phyloP scores from a whole-genome alignment of 352 stramenopile genomes.

The Phytophthora uliginosa region DNA sequence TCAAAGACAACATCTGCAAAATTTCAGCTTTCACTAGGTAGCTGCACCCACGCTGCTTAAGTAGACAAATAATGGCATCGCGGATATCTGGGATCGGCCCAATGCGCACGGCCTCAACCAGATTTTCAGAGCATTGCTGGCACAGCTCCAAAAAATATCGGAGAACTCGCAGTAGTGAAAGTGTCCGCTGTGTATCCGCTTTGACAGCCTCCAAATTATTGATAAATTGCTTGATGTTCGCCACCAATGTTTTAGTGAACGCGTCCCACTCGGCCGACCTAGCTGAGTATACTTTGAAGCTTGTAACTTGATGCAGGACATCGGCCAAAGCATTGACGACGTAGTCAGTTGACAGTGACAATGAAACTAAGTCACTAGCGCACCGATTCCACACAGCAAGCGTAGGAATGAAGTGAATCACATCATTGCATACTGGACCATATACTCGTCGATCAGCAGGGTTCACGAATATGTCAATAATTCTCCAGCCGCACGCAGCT shows the following conservation, averaged over 20 bases:
- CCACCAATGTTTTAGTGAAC: slow-evolving; percentile 58
- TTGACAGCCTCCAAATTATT: slow-evolving; percentile 28
- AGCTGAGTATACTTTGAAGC: slow-evolving; percentile 41
- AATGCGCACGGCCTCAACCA: slow-evolving; percentile 37
- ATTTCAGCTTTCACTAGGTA: slow-evolving; percentile 75
- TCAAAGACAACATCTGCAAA: slow-evolving; percentile 50
- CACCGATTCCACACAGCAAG: slow-evolving; percentile 53
- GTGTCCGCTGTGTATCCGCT: slow-evolving; percentile 44
- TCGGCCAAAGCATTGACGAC: slow-evolving; percentile 48
- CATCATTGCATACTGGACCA: slow-evolving; percentile 51
- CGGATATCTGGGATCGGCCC: slow-evolving; percentile 56
- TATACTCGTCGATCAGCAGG: slow-evolving; percentile 36
- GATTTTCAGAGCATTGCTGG: slow-evolving; percentile 39
- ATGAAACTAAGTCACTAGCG: slow-evolving; percentile 35
- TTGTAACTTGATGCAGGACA: slow-evolving; percentile 46
- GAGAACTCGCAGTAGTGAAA: slow-evolving; percentile 57
- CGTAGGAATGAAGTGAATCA: slow-evolving; percentile 55
- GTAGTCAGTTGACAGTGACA: slow-evolving; percentile 44
- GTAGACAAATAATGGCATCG: slow-evolving; percentile 39
- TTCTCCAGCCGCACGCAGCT: slow-evolving; percentile 55
- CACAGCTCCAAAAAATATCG: slow-evolving; percentile 55
- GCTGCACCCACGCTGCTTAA: slow-evolving; percentile 47
- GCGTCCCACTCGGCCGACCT: slow-evolving; percentile 54
- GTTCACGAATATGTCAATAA: slow-evolving; percentile 53
- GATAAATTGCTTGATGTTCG: slow-evolving; percentile 57